Evolutionary conservation across 2,329 filamentous ascomycete species (phyloP).

Genomic region (Colletotrichum sp.): DNA sequence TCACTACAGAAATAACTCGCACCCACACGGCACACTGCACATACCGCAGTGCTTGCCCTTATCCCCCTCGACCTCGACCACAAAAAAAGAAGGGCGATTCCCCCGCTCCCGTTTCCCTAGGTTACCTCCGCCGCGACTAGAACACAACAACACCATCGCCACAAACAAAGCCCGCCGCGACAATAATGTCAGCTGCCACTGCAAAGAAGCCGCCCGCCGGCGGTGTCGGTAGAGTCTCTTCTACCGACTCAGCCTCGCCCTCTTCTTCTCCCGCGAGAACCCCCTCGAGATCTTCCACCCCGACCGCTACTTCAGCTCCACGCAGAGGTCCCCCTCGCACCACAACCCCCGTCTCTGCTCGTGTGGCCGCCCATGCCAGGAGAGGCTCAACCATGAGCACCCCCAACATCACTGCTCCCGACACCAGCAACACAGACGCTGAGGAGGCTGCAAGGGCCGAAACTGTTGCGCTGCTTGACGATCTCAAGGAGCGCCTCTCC

Average conservation of each 20-base stretch:
- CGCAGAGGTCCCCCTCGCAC: constrained; percentile 70
- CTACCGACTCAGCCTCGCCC: constrained; percentile 36
- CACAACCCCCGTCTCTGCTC: constrained; percentile 72
- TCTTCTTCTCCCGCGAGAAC: constrained; percentile 29
- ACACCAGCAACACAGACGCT: constrained; percentile 46
- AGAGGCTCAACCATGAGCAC: constrained; percentile 51
- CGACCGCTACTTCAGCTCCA: constrained; percentile 48
- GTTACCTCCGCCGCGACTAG: constrained; percentile 4
- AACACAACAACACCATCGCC: constrained; percentile 35
- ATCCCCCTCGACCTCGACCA: background rate
- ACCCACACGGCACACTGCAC: background rate
- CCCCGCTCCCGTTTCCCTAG: constrained; percentile 16
- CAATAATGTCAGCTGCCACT: constrained; percentile 53
- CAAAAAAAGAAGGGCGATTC: background rate
- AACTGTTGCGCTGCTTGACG: constrained; percentile 78
- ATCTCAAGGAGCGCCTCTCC: constrained; percentile 81
- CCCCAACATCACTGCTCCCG: constrained; percentile 15
- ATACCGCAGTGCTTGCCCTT: background rate
- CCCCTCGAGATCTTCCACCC: constrained; percentile 51
- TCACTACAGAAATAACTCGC: constrained; percentile 1
- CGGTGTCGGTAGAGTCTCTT: constrained; percentile 50
- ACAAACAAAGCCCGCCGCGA: constrained; percentile 3
- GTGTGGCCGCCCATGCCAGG: constrained; percentile 70
- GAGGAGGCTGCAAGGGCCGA: constrained; percentile 81
- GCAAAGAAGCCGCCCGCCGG: constrained; percentile 58